A percentile compares a stretch with the other conserved stretches of the same genome.
Evolutionary conservation across 371 early-diverging fungal species (phyloP).

Genomic region (Zancudomyces culisetae): DNA sequence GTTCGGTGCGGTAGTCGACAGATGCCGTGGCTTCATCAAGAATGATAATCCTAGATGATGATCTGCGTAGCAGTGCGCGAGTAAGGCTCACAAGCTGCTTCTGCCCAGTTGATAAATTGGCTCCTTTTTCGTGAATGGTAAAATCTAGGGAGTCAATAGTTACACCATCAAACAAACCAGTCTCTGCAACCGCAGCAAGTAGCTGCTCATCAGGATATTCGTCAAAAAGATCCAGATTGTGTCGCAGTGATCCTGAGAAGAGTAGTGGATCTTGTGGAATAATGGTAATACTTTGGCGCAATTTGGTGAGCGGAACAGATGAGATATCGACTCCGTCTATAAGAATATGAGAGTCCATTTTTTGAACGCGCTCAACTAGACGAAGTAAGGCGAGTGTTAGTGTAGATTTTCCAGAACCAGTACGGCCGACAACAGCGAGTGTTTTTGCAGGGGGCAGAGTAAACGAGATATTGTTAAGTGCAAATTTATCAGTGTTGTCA

Average conservation of each 20-base stretch:
- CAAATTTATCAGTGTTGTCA: constrained; percentile 5
- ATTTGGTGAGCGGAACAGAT: constrained; percentile 26
- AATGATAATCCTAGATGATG: constrained; percentile 29
- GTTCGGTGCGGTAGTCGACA: constrained; percentile 49
- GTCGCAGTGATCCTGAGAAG: constrained; percentile 33
- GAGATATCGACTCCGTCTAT: constrained; percentile 36
- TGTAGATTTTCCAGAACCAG: constrained; percentile 44
- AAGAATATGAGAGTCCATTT: constrained; percentile 23
- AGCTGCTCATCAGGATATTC: constrained; percentile 26
- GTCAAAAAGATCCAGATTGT: constrained; percentile 33
- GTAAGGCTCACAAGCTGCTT: constrained; percentile 42
- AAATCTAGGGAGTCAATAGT: too few relatives aligned
- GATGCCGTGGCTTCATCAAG: constrained; percentile 35
- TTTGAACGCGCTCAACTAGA: constrained; percentile 29
- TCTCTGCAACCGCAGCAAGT: constrained; percentile 28
- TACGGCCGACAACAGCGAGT: constrained; percentile 33
- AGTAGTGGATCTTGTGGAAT: constrained; percentile 44
- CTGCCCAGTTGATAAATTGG: constrained; percentile 36
- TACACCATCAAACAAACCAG: too few relatives aligned
- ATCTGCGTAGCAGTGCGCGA: constrained; percentile 29
- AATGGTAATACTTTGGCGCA: constrained; percentile 37
- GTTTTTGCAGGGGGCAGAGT: constrained; percentile 21
- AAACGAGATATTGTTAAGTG: constrained; percentile 25
- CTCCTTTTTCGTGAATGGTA: constrained; percentile 30
- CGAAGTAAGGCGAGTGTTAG: constrained; percentile 34